Conservation (phyloP, 2,329 filamentous ascomycete genomes). For the Pseudophaeomoniella oleicola region DNA sequence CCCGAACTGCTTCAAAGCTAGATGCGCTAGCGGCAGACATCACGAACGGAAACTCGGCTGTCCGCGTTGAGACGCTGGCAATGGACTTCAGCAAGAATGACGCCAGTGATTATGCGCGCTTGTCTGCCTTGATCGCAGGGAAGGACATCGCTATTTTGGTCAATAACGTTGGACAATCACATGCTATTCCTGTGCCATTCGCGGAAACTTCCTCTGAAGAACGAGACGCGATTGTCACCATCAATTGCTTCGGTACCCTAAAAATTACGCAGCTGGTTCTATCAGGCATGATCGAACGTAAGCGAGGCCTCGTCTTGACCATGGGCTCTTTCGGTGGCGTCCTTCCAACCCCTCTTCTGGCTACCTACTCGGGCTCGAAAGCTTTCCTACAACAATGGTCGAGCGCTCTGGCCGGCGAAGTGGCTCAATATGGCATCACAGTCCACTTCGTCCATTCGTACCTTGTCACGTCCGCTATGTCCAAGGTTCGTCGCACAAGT, state of each 20-base stretch:
- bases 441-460: conserved; percentile 90
- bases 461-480: conserved; percentile 91
- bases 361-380: conserved; percentile 95
- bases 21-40: conserved; percentile 63
- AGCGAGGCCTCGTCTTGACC: conserved; percentile 78
- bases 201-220: conserved; percentile 63
- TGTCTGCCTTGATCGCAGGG: conserved; percentile 53
- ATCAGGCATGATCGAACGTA: conserved; percentile 70
- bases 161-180: conserved; percentile 94
- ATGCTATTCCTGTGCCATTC: conserved; percentile 85
- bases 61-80: conserved; percentile 63
- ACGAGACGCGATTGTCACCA: conserved; percentile 77
- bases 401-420: conserved; percentile 66
- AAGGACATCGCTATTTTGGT: conserved; percentile 77
- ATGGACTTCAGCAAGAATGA: conserved; percentile 77
- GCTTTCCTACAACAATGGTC: conserved; percentile 98
- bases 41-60: conserved; percentile 48
- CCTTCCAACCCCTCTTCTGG: conserved; percentile 78
- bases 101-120: conserved; percentile 62
- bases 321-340: conserved; percentile 96
- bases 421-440: conserved; percentile 65
- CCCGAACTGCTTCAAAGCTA: conserved; percentile 88
- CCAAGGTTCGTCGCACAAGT: conserved; percentile 73
- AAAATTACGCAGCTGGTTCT: conserved; percentile 74
- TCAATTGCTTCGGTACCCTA: conserved; percentile 87